Percentiles rank a stretch among this genome's conserved stretches.
These are phyloP conservation scores for Saksenaea vasiformis DNA, from an alignment of 371 early-diverging fungal genomes.

Conservation along the genomic window DNA sequence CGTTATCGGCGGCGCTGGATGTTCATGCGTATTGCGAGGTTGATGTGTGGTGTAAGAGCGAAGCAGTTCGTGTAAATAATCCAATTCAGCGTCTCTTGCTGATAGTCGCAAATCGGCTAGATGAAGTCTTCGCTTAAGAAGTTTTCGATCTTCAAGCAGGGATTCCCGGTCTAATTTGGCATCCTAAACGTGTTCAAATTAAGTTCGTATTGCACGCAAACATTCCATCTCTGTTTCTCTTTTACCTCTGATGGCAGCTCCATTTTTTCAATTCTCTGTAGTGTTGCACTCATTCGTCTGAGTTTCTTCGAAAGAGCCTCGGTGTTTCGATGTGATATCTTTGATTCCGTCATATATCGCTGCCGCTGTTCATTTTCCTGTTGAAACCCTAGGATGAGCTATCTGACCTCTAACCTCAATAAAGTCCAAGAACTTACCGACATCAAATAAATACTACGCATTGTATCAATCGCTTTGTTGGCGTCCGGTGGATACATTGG, in stretches of 20 bases:
- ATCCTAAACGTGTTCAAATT: slow-evolving; percentile 15
- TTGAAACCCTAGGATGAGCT: background rate
- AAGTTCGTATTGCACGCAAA: background rate
- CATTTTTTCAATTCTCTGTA: slow-evolving; percentile 37
- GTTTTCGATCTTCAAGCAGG: slow-evolving; percentile 30
- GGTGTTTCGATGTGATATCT: slow-evolving; percentile 30
- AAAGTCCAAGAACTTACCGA: slow-evolving; percentile 24
- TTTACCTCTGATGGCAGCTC: slow-evolving; percentile 24
- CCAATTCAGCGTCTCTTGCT: slow-evolving; percentile 47
- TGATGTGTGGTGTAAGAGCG: slow-evolving; percentile 13
- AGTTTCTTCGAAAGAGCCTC: slow-evolving; percentile 27
- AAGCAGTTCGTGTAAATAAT: slow-evolving; percentile 35
- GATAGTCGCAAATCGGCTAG: slow-evolving; percentile 42
- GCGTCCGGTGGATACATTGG: slow-evolving; percentile 16
- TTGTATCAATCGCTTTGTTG: slow-evolving; percentile 29
- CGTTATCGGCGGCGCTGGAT: slow-evolving; percentile 8
- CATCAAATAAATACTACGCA: slow-evolving; percentile 35
- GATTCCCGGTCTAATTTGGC: slow-evolving; percentile 24
- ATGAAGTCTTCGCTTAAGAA: slow-evolving; percentile 36
- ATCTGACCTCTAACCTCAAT: background rate
- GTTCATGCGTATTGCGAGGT: slow-evolving; percentile 14
- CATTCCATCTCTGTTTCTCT: background rate
- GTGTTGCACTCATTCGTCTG: slow-evolving; percentile 22
- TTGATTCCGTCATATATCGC: slow-evolving; percentile 29
- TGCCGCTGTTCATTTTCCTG: slow-evolving; percentile 37